Evolutionary conservation across 2,329 filamentous ascomycete genomes (phyloP), one percentile per base, ranked within the genome.

Genomic region (Akanthomyces dipterigenus): DNA sequence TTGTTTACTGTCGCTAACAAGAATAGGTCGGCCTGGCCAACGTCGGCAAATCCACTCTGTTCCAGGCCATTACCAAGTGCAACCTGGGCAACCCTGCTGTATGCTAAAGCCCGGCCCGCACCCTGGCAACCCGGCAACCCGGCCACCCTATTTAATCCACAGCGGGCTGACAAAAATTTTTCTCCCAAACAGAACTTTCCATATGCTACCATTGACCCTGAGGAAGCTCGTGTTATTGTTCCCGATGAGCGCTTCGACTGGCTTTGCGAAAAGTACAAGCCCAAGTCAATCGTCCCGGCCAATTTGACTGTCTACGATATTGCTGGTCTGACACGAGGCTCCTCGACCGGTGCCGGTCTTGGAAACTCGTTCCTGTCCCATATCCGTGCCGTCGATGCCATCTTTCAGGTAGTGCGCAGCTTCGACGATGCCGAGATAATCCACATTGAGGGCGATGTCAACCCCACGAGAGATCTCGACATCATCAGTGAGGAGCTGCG

Each of bases 341-440:
- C 95, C 55, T 99, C 95, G 5, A 98, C 93, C 61, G 96, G 96
- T 80, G 95, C 92, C 68, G 95, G 95, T 83, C 88, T 99, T 64
- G 95, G 95, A 71, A 99, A 99, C 76, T 86, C 93, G 69, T 99
- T 99, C 86, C 82, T 99, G 80, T 98, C 95, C 42, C 95, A 99
- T 77, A 99, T 99, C 70, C 91, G 96, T 74, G 95, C 95, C 60
- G 93, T 97, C 76, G 93, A 97, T 81, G 93, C 93, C 76, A 96
- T 97, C 78, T 97, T 96, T 83, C 91, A 96, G 77, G 93, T 97
- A 49, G 93, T 97, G 42, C 88, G 93, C 70, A 96, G 90, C 80
- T 97, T 99, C 78, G 96, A 99, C 73, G 95, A 99, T 82, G 95
- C 93, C 63, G 95, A 99, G 79, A 99, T 99, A 71, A 98, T 97